Conservation (phyloP, 495 filamentous ascomycete species). For the Physcia stellaris region DNA sequence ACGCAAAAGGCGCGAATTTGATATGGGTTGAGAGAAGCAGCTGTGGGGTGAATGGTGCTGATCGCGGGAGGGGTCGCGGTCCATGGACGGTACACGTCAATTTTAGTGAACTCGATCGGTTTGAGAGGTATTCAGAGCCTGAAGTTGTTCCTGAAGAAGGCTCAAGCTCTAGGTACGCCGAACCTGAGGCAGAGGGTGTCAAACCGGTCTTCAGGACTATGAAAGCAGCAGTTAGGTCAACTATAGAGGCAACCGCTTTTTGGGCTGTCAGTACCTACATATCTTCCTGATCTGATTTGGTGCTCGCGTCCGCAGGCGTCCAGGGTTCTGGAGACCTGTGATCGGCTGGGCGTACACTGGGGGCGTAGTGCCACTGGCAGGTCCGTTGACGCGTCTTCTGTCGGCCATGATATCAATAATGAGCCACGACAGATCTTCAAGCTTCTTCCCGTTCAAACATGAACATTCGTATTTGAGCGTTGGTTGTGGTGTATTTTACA, state of each 20-base stretch:
- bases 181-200: constrained; percentile 85
- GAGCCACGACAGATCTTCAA: no score
- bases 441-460: no score
- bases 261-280: constrained; percentile 41
- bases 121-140: constrained; percentile 35
- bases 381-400: constrained; percentile 82
- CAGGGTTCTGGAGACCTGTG: constrained; percentile 24
- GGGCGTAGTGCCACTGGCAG: constrained; percentile 61
- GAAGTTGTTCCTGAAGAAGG: constrained; percentile 36
- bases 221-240: constrained; percentile 2
- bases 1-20: constrained; percentile 92
- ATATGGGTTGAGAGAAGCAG: constrained; percentile 82
- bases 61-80: constrained; percentile 78
- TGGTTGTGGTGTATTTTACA: no score
- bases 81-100: constrained; percentile 87
- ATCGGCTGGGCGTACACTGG: constrained; percentile 47
- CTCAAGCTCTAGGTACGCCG: constrained; percentile 83
- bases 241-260: neutral
- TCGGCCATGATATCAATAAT: constrained; percentile 59
- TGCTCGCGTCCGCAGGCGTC: constrained; percentile 37
- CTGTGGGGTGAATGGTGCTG: constrained; percentile 77
- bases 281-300: constrained; percentile 64
- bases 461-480: no score
- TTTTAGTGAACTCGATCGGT: constrained; percentile 56
- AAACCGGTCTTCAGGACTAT: constrained; percentile 82